Evolutionary conservation across 257 asterid genomes (phyloP), one percentile per base, ranked within the genome.

Genomic region (Solanum verrucosum): DNA sequence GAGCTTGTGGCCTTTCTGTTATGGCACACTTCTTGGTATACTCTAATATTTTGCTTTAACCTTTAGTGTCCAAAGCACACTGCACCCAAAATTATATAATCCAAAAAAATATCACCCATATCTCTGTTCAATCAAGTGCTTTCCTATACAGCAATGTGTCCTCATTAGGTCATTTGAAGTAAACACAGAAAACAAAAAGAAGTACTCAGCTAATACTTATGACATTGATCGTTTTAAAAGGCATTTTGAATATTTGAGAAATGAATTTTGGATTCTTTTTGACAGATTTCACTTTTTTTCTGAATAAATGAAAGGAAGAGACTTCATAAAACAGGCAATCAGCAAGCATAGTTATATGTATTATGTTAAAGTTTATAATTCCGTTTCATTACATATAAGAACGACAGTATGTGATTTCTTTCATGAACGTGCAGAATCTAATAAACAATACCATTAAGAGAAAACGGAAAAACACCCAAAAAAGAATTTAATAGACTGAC

Each of bases 21-120:
- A 88, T 86, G 78, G 88, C 97, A 93, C 97, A 90, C 94, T 93
- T 77, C 88, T 86, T 75, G 25, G 5, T 67, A 88, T 93, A 84
- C 73, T 77, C 44, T 87, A 94, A 82, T 86, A 82, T 29, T 23
- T 78, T 52, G 23, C 38, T 73, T 56, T 86, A 85, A 87, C 27
- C 85, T 87, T 38, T 49, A 40, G 86, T 88, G 90, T 91, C 95
- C 90, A 87, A 87, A 52, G 86, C 94, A 94, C 94, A 91, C 93
- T 91, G 93, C 94, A 89, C 88, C 90, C 88, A 40, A 15, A 89
- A 88, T 82, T 87, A 88, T 87, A 88, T 29, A 23, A 27, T 49
- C 42, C 42, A 29, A 82, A 65, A 65, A 68, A 25, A 21, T 27
- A 44, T 56, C 35, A 46, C 52, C 40, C 72, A 42, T 85, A 71